These are phyloP conservation scores for Mycotypha africana DNA, from an alignment of 371 early-diverging fungal genomes.

Conservation along the genomic window DNA sequence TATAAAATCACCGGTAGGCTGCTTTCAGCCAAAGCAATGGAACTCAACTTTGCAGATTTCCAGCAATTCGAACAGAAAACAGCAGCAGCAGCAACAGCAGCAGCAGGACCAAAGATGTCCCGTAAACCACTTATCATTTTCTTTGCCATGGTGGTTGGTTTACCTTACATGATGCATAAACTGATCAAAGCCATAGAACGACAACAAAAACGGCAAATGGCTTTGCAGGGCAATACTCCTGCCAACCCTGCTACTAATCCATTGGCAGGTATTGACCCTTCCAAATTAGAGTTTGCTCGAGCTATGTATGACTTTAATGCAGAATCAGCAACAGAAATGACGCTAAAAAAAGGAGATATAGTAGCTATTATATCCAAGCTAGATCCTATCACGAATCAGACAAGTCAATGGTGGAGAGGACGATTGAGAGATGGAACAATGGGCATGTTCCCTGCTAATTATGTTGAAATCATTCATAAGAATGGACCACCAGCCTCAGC, in stretches of 20 bases:
- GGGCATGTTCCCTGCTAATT: constrained; percentile 90
- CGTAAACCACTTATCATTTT: constrained; percentile 82
- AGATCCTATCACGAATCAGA: constrained; percentile 66
- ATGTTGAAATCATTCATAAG: constrained; percentile 55
- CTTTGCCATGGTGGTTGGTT: constrained; percentile 77
- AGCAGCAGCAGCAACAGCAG: constrained; percentile 6
- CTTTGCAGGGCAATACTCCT: constrained; percentile 4
- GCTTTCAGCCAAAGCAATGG: constrained; percentile 28
- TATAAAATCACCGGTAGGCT: constrained; percentile 62
- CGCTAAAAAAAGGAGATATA: constrained; percentile 79
- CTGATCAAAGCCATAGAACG: constrained; percentile 65
- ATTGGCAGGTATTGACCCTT: constrained; percentile 21
- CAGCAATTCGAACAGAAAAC: constrained; percentile 49
- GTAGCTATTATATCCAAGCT: constrained; percentile 75
- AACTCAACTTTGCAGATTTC: constrained; percentile 67
- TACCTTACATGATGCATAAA: constrained; percentile 91
- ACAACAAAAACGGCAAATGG: constrained; percentile 24
- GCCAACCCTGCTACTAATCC: too few relatives aligned
- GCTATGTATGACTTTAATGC: constrained; percentile 83
- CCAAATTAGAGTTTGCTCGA: constrained; percentile 82
- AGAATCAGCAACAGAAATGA: constrained; percentile 72
- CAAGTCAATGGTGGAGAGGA: constrained; percentile 92
- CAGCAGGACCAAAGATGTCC: constrained; percentile 36
- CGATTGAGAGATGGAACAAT: constrained; percentile 72
- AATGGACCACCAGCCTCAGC: too few relatives aligned